A percentile compares a stretch with the other conserved stretches of the same genome.
Evolutionary conservation across 331 rosid genomes (phyloP).

Genomic region (Spiraea crenata): DNA sequence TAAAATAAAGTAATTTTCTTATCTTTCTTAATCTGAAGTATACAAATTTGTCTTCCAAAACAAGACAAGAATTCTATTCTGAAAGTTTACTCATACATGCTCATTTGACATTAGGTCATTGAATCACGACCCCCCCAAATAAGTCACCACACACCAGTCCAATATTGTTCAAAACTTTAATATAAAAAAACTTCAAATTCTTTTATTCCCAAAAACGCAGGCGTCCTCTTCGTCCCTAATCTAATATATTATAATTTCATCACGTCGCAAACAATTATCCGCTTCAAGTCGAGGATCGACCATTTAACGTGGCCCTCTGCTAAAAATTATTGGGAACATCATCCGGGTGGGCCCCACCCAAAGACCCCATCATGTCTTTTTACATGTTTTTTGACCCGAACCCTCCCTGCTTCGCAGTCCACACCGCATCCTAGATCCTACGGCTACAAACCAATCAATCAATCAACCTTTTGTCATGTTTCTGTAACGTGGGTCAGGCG

Average conservation of each 20-base stretch:
- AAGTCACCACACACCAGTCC: not conserved
- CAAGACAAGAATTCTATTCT: not conserved
- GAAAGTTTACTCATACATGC: too few species aligned
- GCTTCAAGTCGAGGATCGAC: conserved; percentile 37
- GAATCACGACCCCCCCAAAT: not conserved
- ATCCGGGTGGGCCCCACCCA: conserved; percentile 38
- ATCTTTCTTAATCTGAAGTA: too few species aligned
- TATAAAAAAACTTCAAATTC: not conserved
- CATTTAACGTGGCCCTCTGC: conserved; percentile 49
- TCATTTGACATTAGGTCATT: not conserved
- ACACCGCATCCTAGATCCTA: not conserved
- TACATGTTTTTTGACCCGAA: conserved; percentile 10
- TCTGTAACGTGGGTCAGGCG: not conserved
- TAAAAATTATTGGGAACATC: conserved; percentile 55
- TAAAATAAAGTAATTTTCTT: too few species aligned
- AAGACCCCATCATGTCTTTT: not conserved
- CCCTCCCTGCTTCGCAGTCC: not conserved
- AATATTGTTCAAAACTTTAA: not conserved
- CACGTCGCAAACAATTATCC: conserved; percentile 45
- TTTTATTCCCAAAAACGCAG: not conserved
- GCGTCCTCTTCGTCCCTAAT: too few species aligned
- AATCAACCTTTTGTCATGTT: not conserved
- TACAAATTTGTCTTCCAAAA: not conserved
- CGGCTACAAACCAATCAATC: conserved; percentile 19
- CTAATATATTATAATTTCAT: too few species aligned